phyloP scores from a whole-genome alignment of 768 basidiomycete species.

The Mycena olivaceomarginata region DNA sequence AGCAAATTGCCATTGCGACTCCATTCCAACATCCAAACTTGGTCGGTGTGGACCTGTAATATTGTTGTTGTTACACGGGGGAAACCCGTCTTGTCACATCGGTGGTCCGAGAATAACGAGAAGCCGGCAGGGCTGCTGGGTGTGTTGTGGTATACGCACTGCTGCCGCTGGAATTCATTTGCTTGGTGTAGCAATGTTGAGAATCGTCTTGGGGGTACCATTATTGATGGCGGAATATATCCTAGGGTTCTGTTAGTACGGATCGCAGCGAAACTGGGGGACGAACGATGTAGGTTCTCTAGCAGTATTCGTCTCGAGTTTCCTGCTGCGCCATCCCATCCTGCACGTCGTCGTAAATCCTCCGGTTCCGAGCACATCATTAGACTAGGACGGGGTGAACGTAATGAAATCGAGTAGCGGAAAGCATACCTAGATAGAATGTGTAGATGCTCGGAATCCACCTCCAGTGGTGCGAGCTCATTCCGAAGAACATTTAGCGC shows the following conservation, averaged over 20 bases:
- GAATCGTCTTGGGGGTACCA: slow-evolving; percentile 95
- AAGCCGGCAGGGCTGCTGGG: slow-evolving; percentile 74
- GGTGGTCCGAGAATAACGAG: slow-evolving; percentile 93
- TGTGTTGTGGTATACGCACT: slow-evolving; percentile 92
- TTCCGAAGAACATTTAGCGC: slow-evolving; percentile 92
- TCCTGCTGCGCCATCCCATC: slow-evolving; percentile 94
- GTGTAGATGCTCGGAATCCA: slow-evolving; percentile 89
- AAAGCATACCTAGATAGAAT: slow-evolving; percentile 86
- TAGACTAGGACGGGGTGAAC: slow-evolving; percentile 68
- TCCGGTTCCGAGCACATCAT: slow-evolving; percentile 94
- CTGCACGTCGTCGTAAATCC: slow-evolving; percentile 87
- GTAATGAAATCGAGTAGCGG: slow-evolving; percentile 28
- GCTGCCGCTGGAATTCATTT: slow-evolving; percentile 83
- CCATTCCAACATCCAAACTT: slow-evolving; percentile 98
- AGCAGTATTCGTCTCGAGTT: slow-evolving; percentile 87
- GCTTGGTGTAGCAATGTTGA: slow-evolving; percentile 92
- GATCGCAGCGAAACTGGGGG: background rate
- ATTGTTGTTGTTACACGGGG: slow-evolving; percentile 91
- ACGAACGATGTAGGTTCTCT: slow-evolving; percentile 87
- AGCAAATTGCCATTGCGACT: slow-evolving; percentile 91
- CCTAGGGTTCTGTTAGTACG: slow-evolving; percentile 64
- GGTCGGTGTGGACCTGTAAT: slow-evolving; percentile 90
- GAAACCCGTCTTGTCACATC: slow-evolving; percentile 88
- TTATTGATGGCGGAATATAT: slow-evolving; percentile 92
- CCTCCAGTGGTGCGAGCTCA: slow-evolving; percentile 90